phyloP scores from a whole-genome alignment of 2,329 filamentous ascomycete species.

The Rosellinia necatrix region DNA sequence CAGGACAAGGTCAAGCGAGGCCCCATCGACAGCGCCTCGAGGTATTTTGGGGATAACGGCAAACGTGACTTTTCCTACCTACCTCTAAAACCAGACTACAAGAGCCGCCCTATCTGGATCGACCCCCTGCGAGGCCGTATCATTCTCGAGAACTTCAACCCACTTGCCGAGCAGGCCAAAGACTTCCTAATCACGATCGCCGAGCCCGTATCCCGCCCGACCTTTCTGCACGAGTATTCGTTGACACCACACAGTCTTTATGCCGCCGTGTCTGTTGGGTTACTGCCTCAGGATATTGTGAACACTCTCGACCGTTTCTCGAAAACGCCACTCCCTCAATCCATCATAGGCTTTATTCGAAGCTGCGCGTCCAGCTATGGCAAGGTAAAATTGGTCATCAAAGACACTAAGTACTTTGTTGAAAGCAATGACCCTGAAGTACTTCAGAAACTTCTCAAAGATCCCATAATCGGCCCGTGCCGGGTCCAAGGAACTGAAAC shows the following conservation, averaged over 20 bases:
- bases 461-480: slow-evolving; percentile 78
- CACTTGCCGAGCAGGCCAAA: slow-evolving; percentile 82
- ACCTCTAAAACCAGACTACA: slow-evolving; percentile 83
- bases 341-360: slow-evolving; percentile 76
- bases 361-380: slow-evolving; percentile 89
- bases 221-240: slow-evolving; percentile 90
- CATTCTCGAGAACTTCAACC: slow-evolving; percentile 92
- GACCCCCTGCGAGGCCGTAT: slow-evolving; percentile 85
- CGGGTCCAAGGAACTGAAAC: slow-evolving; percentile 73
- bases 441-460: slow-evolving; percentile 83
- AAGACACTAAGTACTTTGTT: slow-evolving; percentile 92
- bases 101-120: slow-evolving; percentile 90
- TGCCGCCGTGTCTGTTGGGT: slow-evolving; percentile 91
- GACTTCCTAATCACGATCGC: slow-evolving; percentile 96
- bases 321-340: slow-evolving; percentile 84
- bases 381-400: slow-evolving; percentile 92
- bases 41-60: slow-evolving; percentile 51
- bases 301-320: slow-evolving; percentile 84
- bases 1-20: slow-evolving; percentile 52
- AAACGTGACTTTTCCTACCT: slow-evolving; percentile 77
- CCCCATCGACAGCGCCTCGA: slow-evolving; percentile 48
- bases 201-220: slow-evolving; percentile 87
- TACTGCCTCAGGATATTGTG: slow-evolving; percentile 88
- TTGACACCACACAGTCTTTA: slow-evolving; percentile 93
- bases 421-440: slow-evolving; percentile 89